Percentiles rank a stretch among this genome's conserved stretches.
Evolutionary conservation across 495 filamentous ascomycete genomes (phyloP).

Genomic region (Hypoxylon intermedium): DNA sequence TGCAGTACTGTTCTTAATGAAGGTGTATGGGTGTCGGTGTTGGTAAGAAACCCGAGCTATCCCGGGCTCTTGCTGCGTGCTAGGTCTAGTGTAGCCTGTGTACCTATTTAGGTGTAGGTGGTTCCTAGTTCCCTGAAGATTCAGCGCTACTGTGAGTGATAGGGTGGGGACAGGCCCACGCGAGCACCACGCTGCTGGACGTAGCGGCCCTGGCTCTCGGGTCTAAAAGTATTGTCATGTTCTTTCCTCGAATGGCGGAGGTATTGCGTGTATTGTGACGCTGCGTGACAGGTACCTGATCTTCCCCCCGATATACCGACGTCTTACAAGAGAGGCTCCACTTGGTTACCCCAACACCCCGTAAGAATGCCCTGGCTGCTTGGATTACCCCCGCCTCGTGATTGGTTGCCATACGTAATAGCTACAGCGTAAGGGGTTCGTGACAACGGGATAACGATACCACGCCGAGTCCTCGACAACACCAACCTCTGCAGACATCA

Average conservation of each 20-base stretch:
- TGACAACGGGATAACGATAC: neutral
- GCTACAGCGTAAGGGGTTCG: neutral
- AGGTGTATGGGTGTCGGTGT: neutral
- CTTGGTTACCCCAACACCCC: neutral
- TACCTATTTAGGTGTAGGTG: too few relatives aligned
- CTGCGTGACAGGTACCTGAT: neutral
- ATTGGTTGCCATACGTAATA: neutral
- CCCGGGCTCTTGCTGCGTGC: neutral
- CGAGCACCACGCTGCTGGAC: neutral
- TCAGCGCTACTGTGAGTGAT: constrained; percentile 1
- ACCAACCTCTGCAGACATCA: too few relatives aligned
- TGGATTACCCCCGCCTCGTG: neutral
- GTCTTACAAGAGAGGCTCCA: neutral
- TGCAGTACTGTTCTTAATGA: neutral
- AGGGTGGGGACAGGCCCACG: neutral
- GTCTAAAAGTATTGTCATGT: neutral
- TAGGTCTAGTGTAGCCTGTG: too few relatives aligned
- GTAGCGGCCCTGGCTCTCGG: neutral
- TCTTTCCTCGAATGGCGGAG: neutral
- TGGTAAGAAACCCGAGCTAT: constrained; percentile 3
- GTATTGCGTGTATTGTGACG: neutral
- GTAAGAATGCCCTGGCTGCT: neutral
- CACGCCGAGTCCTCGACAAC: too few relatives aligned
- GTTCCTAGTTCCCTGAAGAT: neutral
- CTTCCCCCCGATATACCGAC: neutral